Evolutionary conservation across 2,329 filamentous ascomycete species (phyloP), one percentile per base, ranked within the genome.

Genomic region (Cladophialophora bantiana): DNA sequence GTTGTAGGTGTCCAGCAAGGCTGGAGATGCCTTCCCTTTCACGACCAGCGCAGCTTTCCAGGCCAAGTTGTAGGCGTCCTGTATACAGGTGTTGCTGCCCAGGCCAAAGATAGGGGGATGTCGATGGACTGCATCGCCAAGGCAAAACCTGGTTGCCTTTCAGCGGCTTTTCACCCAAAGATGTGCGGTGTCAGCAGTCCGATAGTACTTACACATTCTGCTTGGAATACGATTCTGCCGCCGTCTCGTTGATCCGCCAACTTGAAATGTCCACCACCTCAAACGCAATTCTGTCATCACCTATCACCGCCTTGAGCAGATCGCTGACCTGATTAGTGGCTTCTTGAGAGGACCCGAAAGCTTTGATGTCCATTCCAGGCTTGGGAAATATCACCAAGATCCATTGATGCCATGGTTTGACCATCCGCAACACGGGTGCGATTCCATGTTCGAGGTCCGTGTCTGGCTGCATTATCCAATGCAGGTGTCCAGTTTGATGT

Each of bases 401-500:
- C 86, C 86, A 90, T 76, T 89, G 84, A 69, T 84, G 73, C 87
- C 87, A 89, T 0, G 86, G 83, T 76, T 84, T 86, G 2, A 89
- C 85, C 86, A 89, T 89, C 18, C 87, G 79, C 2, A 83, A 77
- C 67, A 86, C 76, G 3, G 74, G 76, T 26, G 78, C 77, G 80
- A 83, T 85, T 0, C 79, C 85, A 75, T 84, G 88, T 0, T 77
- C 77, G 57, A 83, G 77, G 58, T 85, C 81, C 1, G 74, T 75
- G 65, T 86, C 83, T 0, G 87, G 86, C 67, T 83, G 81, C 73
- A 89, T 78, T 1, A 87, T 78, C 83, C 85, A 88, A 73, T 90
- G 86, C 31, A 89, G 77, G 71, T 88, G 88, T 0, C 86, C 87
- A 26, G 77, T 79, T 0, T 86, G 80, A 59, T 81, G 75, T 62